These are phyloP conservation scores for Trichoderma pleuroti DNA, from an alignment of 2,329 filamentous ascomycete genomes.

Conservation along the genomic window DNA sequence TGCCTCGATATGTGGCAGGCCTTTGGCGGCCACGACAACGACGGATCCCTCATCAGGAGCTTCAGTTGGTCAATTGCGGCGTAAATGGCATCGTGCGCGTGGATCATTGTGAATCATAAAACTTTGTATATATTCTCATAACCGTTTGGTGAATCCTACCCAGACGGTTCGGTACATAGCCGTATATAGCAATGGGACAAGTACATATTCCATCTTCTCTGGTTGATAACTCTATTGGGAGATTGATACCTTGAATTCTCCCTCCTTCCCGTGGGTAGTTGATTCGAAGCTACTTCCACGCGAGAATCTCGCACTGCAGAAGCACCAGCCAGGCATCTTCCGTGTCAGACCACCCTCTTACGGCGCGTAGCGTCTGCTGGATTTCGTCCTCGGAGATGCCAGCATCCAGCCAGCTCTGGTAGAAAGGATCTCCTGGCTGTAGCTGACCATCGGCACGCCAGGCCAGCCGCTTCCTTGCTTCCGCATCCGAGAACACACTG, in stretches of 20 bases:
- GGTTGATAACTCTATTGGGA: background rate
- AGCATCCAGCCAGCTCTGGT: constrained; percentile 10
- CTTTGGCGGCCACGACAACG: constrained; percentile 15
- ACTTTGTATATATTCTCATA: constrained; percentile 4
- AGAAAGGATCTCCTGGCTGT: constrained; percentile 2
- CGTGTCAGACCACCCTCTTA: background rate
- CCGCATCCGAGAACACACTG: background rate
- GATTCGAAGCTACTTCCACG: background rate
- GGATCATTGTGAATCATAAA: background rate
- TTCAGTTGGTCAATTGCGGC: constrained; percentile 18
- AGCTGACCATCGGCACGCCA: constrained; percentile 7
- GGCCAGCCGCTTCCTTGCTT: background rate
- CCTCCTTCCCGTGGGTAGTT: background rate
- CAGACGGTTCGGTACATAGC: background rate
- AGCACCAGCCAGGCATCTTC: constrained; percentile 9
- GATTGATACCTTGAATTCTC: background rate
- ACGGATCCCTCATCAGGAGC: constrained; percentile 17
- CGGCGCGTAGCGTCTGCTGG: background rate
- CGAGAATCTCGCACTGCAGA: constrained; percentile 10
- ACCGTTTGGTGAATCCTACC: background rate
- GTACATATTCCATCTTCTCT: background rate
- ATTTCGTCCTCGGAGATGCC: constrained; percentile 9
- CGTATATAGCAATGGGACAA: background rate
- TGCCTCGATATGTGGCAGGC: constrained; percentile 19
- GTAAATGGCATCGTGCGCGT: background rate